Conservation (phyloP, 1,284 basidiomycete genomes). For the Waitea zeae region DNA sequence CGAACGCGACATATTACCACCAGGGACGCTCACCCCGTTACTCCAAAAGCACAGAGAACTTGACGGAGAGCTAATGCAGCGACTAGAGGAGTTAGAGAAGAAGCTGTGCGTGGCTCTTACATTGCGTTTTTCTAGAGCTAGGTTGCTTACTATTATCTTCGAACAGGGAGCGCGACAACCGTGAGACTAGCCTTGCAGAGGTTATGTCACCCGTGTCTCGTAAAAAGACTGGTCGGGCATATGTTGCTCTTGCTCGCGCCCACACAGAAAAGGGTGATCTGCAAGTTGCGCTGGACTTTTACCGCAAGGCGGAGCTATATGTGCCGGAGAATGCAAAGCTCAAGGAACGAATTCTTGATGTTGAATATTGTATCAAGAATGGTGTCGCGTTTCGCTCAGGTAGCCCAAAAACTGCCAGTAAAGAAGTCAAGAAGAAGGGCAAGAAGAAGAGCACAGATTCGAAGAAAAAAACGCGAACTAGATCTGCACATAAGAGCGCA, state of each 20-base stretch:
- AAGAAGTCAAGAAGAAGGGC: too few species aligned
- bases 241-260: constrained; percentile 56
- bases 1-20: constrained; percentile 17
- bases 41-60: constrained; percentile 44
- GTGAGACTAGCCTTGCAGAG: constrained; percentile 38
- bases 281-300: constrained; percentile 52
- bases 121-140: too few species aligned
- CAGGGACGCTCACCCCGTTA: constrained; percentile 41
- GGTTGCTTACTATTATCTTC: too few species aligned
- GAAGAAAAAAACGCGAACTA: too few species aligned
- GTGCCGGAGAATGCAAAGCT: constrained; percentile 66
- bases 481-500: too few species aligned
- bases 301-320: constrained; percentile 56
- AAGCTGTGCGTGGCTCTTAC: constrained; percentile 55
- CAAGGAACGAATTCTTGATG: constrained; percentile 75
- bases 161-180: constrained; percentile 35
- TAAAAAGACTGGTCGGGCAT: constrained; percentile 61
- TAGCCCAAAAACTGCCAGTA: too few species aligned
- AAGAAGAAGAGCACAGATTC: too few species aligned
- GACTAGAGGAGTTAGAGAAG: constrained; percentile 49
- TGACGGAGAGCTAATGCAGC: constrained; percentile 42
- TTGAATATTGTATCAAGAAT: too few species aligned
- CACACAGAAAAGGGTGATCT: constrained; percentile 64
- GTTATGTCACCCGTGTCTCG: constrained; percentile 49
- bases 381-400: too few species aligned